Conservation (phyloP, 2,329 filamentous ascomycete genomes). For the Scopulariopsis brevicaulis region DNA sequence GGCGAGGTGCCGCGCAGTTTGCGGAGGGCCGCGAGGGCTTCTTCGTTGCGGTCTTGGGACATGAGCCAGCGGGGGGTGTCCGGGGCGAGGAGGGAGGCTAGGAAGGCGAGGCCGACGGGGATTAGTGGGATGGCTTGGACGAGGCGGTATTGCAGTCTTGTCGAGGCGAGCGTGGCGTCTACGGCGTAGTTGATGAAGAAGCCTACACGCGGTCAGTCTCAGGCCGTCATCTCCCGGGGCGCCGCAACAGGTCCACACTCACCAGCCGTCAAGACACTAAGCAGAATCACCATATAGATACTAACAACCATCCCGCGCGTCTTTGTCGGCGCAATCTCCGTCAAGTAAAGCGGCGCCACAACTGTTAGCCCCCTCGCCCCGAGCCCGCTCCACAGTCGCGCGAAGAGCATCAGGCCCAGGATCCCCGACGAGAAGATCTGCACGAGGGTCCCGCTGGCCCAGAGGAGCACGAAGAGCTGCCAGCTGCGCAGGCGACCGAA, state of each 20-base stretch:
- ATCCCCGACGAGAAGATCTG: neutral
- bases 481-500: neutral
- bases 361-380: neutral
- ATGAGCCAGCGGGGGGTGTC: neutral
- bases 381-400: neutral
- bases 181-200: neutral
- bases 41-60: neutral
- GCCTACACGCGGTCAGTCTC: neutral
- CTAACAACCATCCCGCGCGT: neutral
- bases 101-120: neutral
- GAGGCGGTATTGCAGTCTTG: neutral
- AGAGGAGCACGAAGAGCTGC: neutral
- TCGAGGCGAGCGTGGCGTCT: neutral
- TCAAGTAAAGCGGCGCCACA: neutral
- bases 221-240: neutral
- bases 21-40: neutral
- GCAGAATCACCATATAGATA: neutral
- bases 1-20: neutral
- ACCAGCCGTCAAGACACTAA: neutral
- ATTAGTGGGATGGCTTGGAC: neutral
- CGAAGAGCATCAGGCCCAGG: neutral
- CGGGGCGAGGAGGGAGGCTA: neutral
- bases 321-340: neutral
- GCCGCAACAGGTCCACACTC: neutral
- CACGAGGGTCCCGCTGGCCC: neutral